Percentiles rank a stretch among this genome's conserved stretches.
phyloP scores from a whole-genome alignment of 2,329 filamentous ascomycete genomes.

The Allantophomopsis cytisporea region DNA sequence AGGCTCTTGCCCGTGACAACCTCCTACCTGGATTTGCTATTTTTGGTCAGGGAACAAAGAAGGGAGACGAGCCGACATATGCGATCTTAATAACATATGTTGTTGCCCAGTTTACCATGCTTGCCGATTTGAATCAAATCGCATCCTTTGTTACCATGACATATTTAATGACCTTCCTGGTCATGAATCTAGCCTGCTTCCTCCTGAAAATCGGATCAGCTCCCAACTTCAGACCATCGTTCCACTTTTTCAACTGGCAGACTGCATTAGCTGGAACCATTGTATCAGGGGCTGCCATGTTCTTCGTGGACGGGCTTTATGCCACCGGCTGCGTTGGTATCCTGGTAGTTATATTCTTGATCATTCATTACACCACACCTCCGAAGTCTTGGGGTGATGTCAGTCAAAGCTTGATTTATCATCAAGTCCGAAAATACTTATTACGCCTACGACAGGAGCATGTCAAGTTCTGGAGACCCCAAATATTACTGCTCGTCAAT shows the following conservation, averaged over 20 bases:
- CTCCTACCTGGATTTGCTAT: conserved; percentile 62
- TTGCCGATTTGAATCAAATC: conserved; percentile 78
- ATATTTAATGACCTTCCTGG: conserved; percentile 70
- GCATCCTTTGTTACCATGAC: conserved; percentile 54
- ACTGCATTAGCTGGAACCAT: conserved; percentile 64
- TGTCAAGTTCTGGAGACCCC: conserved; percentile 87
- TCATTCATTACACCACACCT: conserved; percentile 76
- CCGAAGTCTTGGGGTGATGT: conserved; percentile 88
- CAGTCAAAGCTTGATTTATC: conserved; percentile 78
- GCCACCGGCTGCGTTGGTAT: conserved; percentile 63
- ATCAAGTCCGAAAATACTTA: conserved; percentile 78
- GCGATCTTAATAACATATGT: conserved; percentile 66
- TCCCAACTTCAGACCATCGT: conserved; percentile 78
- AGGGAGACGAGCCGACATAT: conserved; percentile 59
- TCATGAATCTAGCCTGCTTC: conserved; percentile 80
- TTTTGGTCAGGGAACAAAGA: conserved; percentile 61
- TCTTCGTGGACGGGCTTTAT: conserved; percentile 76
- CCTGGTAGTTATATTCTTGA: conserved; percentile 62
- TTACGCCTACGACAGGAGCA: conserved; percentile 75
- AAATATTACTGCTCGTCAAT: conserved; percentile 75
- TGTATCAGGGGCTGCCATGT: conserved; percentile 72
- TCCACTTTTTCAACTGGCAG: conserved; percentile 81
- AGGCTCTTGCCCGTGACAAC: conserved; percentile 68
- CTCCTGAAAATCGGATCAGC: conserved; percentile 76
- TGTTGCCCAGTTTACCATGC: conserved; percentile 65